Base-by-base conservation (phyloP, 345 rosid genomes). In the Arabidopsis arenosa region DNA sequence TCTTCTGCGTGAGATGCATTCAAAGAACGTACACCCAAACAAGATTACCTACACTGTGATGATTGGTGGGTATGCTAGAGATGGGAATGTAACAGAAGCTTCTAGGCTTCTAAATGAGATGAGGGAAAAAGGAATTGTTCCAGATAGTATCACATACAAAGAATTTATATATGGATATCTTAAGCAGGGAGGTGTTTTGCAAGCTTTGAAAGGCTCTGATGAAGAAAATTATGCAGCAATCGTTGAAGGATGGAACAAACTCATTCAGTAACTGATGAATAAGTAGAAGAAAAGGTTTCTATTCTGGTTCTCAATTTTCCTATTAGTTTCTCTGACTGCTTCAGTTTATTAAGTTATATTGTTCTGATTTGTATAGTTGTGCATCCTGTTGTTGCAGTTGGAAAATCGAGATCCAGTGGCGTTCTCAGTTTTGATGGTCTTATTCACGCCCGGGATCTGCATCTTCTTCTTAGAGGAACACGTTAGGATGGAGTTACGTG, bases 1-100 rank as follows among this genome's bases (percentile, higher is more conserved):
- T 39, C 40, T 88, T 73, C 70, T 86, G 81, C 83, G 64, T 75
- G 94, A 90, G 78, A 92, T 92, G 96, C 68, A 77, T 66, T 81
- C 64, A 2, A 73, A 76, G 73, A 68, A 78, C 56, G 69, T 92
- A 72, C 66, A 72, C 51, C 94, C 96, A 32, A 90, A 92, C 77
- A 90, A 86, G 82, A 71, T 90, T 59, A 92, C 96, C 36, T 92
- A 92, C 78, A 90, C 96, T 8, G 75, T 88, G 74, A 84, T 87
- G 88, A 88, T 90, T 67, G 79, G 80, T 66, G 92, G 89, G 21
- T 81, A 82, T 77, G 80, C 88, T 39, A 86, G 85, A 84, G 58
- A 76, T 72, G 93, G 90, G 18, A 78, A 90, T 69, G 79, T 79
- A 77, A 77, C 79, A 69, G 84, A 83, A 84, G 97, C 92, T 58